Evolutionary conservation across 345 rosid species (phyloP).

Genomic region (Mercurialis annua): DNA sequence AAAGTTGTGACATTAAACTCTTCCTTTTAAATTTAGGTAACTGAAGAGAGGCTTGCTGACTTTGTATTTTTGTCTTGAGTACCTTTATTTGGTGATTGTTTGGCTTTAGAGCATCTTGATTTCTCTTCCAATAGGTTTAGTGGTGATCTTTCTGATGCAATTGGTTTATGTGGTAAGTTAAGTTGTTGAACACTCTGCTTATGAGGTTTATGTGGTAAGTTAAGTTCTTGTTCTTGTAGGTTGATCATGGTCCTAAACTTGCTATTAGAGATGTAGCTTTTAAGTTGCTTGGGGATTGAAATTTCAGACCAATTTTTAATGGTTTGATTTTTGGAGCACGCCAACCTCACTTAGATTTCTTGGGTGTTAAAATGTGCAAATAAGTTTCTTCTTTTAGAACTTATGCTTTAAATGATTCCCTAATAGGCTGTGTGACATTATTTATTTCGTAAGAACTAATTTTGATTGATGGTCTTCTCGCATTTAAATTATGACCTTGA

Average conservation of each 20-base stretch:
- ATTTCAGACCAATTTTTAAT: background rate
- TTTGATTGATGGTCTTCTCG: background rate
- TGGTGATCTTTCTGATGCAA: conserved; percentile 55
- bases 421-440: background rate
- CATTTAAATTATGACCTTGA: too few species aligned
- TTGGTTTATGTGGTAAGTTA: conserved; percentile 55
- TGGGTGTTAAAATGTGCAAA: background rate
- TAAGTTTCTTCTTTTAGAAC: background rate
- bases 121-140: conserved; percentile 61
- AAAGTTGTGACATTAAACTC: too few species aligned
- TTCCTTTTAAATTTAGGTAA: too few species aligned
- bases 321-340: background rate
- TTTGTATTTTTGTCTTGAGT: too few species aligned
- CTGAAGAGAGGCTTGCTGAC: too few species aligned
- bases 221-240: too few species aligned
- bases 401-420: background rate
- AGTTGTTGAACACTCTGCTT: too few species aligned
- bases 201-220: too few species aligned
- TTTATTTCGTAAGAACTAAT: background rate
- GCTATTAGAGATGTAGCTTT: background rate
- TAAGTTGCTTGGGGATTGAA: background rate
- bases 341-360: background rate
- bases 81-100: conserved; percentile 69
- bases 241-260: too few species aligned
- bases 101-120: conserved; percentile 58